phyloP scores from a whole-genome alignment of 768 basidiomycete species.

The Hortiboletus campestris region DNA sequence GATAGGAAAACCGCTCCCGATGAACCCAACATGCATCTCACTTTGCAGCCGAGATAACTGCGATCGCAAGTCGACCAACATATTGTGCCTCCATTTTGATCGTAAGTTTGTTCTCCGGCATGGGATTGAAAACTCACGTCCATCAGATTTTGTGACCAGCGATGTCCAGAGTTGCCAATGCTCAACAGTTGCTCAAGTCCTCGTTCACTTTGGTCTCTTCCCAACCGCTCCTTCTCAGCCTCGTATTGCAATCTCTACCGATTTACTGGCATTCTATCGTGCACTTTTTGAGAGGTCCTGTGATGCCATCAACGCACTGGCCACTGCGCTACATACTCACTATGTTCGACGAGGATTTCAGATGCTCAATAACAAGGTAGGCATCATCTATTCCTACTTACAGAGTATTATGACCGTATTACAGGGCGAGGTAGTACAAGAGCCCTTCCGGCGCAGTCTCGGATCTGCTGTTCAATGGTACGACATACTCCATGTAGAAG shows the following conservation, averaged over 20 bases:
- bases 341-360: conserved; percentile 12
- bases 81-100: too few relatives aligned
- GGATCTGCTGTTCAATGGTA: conserved; percentile 30
- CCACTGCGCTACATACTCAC: neutral
- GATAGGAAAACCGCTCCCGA: too few relatives aligned
- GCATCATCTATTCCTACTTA: too few relatives aligned
- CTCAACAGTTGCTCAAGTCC: neutral
- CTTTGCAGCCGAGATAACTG: too few relatives aligned
- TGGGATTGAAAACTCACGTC: too few relatives aligned
- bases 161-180: too few relatives aligned
- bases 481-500: conserved; percentile 14
- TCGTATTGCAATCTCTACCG: conserved; percentile 3
- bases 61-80: too few relatives aligned
- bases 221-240: conserved; percentile 29
- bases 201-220: conserved; percentile 34
- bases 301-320: neutral
- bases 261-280: conserved; percentile 32
- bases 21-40: too few relatives aligned
- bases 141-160: too few relatives aligned
- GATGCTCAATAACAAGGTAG: too few relatives aligned
- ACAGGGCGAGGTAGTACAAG: conserved; percentile 24
- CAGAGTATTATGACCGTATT: too few relatives aligned
- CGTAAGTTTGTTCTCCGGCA: too few relatives aligned
- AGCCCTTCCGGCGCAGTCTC: conserved; percentile 33
- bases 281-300: conserved; percentile 37